Base-by-base conservation (phyloP, 345 rosid genomes). In the Raphanus raphanistrum region DNA sequence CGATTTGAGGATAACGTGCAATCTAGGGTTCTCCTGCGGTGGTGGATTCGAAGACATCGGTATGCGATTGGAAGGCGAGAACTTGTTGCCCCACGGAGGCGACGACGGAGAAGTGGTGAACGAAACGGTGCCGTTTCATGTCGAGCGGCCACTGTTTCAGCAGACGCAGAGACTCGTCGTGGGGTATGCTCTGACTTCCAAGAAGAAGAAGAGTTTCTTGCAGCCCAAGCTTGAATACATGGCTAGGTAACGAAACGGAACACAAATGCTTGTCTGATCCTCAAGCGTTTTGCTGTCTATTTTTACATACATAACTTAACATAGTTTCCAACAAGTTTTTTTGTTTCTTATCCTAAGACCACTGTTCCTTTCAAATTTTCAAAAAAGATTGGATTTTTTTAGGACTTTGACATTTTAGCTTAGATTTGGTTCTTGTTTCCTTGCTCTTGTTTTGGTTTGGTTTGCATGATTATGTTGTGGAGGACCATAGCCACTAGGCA, bases 131-230 rank as follows among this genome's bases (percentile, higher is more conserved):
- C 35, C 84, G 81, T 70, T 55, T 77, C 71, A 29, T 25, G 31
- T 57, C 3, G 66, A 41, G 2, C 65, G 67, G 0, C 66, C 10
- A 1, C 65, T 67, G 29, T 73, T 63, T 54, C 85, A 58, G 74
- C 81, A 74, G 8, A 38, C 26, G 80, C 82, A 82, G 70, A 81
- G 71, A 70, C 82, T 83, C 70, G 89, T 89, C 43, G 97, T 94
- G 17, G 98, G 98, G 15, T 90, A 94, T 71, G 97, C 98, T 78
- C 87, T 94, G 74, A 94, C 96, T 58, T 79, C 88, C 4, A 94
- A 94, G 92, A 94, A 94, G 88, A 92, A 81, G 82, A 89, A 87
- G 83, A 89, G 98, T 82, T 94, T 94, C 80, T 83, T 94, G 88
- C 92, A 89, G 80, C 98, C 98, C 54, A 84, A 89, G 76, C 89